Evolutionary conservation across 371 early-diverging fungal genomes (phyloP).

Genomic region (Mortierella sp.): DNA sequence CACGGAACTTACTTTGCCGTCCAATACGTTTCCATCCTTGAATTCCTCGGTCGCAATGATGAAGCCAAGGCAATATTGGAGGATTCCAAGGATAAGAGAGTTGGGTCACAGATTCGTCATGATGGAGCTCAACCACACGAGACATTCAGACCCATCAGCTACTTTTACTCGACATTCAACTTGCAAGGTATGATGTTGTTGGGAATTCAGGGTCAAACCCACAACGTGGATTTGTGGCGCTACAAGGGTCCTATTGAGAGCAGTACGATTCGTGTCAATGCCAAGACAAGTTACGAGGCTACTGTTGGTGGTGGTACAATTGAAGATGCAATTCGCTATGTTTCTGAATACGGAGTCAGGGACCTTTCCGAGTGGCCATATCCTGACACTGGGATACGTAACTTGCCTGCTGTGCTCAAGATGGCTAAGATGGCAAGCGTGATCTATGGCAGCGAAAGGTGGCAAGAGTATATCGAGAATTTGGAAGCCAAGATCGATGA

Average conservation of each 20-base stretch:
- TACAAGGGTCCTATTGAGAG: slow-evolving; percentile 30
- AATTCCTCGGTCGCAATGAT: slow-evolving; percentile 54
- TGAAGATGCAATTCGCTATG: slow-evolving; percentile 60
- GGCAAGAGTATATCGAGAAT: slow-evolving; percentile 31
- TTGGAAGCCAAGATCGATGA: slow-evolving; percentile 43
- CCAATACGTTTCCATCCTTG: slow-evolving; percentile 58
- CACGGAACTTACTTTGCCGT: slow-evolving; percentile 60
- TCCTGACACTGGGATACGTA: slow-evolving; percentile 41
- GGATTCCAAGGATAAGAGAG: slow-evolving; percentile 32
- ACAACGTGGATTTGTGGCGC: slow-evolving; percentile 47
- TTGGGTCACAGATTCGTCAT: slow-evolving; percentile 51
- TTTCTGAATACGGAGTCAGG: slow-evolving; percentile 60
- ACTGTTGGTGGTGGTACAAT: slow-evolving; percentile 56
- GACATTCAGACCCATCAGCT: slow-evolving; percentile 51
- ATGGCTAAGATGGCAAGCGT: slow-evolving; percentile 60
- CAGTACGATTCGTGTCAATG: slow-evolving; percentile 19
- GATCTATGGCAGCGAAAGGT: slow-evolving; percentile 57
- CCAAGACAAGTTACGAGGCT: slow-evolving; percentile 3
- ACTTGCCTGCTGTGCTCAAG: slow-evolving; percentile 48
- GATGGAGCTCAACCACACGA: slow-evolving; percentile 61
- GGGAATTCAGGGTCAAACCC: slow-evolving; percentile 40
- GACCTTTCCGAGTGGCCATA: slow-evolving; percentile 62
- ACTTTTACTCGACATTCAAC: slow-evolving; percentile 61
- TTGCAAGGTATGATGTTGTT: slow-evolving; percentile 57
- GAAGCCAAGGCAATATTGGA: slow-evolving; percentile 36